A percentile compares a stretch with the other conserved stretches of the same genome.
These are phyloP conservation scores for Cordyceps sp. DNA, from an alignment of 2,329 filamentous ascomycete species.

Conservation along the genomic window DNA sequence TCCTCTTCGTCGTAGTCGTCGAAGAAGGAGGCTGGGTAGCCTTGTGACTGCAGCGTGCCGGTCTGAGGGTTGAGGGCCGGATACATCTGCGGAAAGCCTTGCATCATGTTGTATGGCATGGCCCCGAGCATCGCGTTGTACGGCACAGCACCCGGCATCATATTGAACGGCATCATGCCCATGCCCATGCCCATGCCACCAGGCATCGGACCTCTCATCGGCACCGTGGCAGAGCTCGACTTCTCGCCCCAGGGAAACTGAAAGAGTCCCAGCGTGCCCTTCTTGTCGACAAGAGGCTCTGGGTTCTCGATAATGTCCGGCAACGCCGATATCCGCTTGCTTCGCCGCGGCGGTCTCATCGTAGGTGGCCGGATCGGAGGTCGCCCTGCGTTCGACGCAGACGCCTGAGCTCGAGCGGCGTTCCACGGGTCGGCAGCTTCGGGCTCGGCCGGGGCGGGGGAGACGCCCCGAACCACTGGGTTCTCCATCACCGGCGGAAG, in stretches of 20 bases:
- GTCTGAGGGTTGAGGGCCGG: conserved; percentile 2
- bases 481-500: too few species aligned
- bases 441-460: not conserved
- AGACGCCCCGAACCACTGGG: too few species aligned
- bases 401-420: not conserved
- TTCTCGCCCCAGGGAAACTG: conserved; percentile 50
- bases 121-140: too few species aligned
- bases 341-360: conserved; percentile 35
- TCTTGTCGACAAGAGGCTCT: conserved; percentile 38
- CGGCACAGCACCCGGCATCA: conserved; percentile 13
- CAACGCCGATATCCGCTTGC: conserved; percentile 38
- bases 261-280: conserved; percentile 45
- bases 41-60: conserved; percentile 7
- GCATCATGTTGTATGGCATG: conserved; percentile 33
- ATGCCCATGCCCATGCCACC: conserved; percentile 16
- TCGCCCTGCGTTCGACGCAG: not conserved
- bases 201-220: conserved; percentile 2
- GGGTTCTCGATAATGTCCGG: conserved; percentile 49
- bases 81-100: conserved; percentile 1
- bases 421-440: not conserved
- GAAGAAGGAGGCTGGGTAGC: conserved; percentile 37
- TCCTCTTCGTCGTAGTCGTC: conserved; percentile 42
- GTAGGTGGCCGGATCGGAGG: conserved; percentile 10
- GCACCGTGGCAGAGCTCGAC: conserved; percentile 36
- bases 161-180: conserved; percentile 30